Evolutionary conservation across 2,329 filamentous ascomycete species (phyloP).

Genomic region (Botrytis tulipae): DNA sequence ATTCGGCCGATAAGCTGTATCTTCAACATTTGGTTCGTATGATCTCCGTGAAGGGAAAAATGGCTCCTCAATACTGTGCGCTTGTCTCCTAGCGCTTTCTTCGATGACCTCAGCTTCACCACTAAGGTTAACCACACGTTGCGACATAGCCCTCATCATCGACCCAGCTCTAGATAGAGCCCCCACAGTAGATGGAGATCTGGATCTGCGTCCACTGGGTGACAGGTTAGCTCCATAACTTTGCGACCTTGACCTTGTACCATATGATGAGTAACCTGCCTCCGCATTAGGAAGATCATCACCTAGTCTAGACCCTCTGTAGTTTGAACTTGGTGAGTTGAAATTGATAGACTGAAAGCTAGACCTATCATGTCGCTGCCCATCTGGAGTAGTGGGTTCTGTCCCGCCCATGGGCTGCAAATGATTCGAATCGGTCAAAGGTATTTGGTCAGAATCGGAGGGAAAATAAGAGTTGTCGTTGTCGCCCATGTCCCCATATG

Average conservation of each 20-base stretch:
- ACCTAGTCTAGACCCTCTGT: conserved; percentile 51
- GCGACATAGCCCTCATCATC: conserved; percentile 83
- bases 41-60: conserved; percentile 29
- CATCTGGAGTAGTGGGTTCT: conserved; percentile 38
- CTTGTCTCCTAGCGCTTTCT: conserved; percentile 47
- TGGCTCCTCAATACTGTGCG: conserved; percentile 15
- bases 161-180: conserved; percentile 69
- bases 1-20: conserved; percentile 28
- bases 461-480: conserved; percentile 39
- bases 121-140: conserved; percentile 95
- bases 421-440: conserved; percentile 55
- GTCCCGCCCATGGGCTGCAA: conserved; percentile 57
- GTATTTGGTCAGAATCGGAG: conserved; percentile 55
- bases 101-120: conserved; percentile 86
- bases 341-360: conserved; percentile 56
- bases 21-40: conserved; percentile 39
- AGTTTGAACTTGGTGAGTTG: conserved; percentile 39
- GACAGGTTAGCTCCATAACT: conserved; percentile 57
- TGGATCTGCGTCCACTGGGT: conserved; percentile 49
- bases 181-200: conserved; percentile 62
- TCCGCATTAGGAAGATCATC: conserved; percentile 62
- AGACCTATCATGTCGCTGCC: conserved; percentile 48
- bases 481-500: conserved; percentile 32
- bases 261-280: conserved; percentile 44
- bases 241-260: conserved; percentile 48